Conservation (phyloP, 164 flowering plant genomes). For the Nymphaea thermarum region DNA sequence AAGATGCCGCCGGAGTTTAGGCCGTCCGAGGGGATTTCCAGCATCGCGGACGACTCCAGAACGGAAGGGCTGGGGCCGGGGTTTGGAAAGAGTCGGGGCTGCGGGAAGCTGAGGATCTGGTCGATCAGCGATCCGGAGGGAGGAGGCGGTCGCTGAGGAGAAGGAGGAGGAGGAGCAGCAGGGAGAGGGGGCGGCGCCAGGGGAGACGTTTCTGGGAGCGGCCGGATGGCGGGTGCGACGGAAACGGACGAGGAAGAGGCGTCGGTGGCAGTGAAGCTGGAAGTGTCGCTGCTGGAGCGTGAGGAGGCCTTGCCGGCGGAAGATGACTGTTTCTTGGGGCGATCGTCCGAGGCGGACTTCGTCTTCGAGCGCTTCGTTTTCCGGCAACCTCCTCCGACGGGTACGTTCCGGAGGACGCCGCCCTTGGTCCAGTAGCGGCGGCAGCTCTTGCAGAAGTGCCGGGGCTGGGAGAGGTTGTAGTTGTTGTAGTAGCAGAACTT, state of each 20-base stretch:
- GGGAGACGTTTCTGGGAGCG: background rate
- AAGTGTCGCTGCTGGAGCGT: background rate
- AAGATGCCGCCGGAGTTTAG: background rate
- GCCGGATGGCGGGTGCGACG: background rate
- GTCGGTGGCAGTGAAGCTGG: background rate
- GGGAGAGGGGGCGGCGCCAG: background rate
- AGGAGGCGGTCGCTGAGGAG: background rate
- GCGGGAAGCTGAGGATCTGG: background rate
- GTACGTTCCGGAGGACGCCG: constrained; percentile 1
- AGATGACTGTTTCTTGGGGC: background rate
- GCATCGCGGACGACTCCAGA: background rate
- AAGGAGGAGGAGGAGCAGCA: background rate
- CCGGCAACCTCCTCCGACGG: constrained; percentile 1
- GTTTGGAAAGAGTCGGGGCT: background rate
- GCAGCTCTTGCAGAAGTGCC: constrained; percentile 38
- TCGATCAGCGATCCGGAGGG: background rate
- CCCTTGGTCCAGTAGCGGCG: constrained; percentile 3
- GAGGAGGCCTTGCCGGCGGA: background rate
- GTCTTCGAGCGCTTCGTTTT: constrained; percentile 2
- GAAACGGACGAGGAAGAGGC: background rate
- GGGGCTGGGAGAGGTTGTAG: constrained; percentile 87
- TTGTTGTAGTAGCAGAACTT: constrained; percentile 98
- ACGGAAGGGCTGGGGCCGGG: background rate
- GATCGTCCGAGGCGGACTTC: background rate
- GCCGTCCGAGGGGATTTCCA: background rate